Base-by-base conservation (phyloP, 495 filamentous ascomycete species). In the Penicillium paxilli region DNA sequence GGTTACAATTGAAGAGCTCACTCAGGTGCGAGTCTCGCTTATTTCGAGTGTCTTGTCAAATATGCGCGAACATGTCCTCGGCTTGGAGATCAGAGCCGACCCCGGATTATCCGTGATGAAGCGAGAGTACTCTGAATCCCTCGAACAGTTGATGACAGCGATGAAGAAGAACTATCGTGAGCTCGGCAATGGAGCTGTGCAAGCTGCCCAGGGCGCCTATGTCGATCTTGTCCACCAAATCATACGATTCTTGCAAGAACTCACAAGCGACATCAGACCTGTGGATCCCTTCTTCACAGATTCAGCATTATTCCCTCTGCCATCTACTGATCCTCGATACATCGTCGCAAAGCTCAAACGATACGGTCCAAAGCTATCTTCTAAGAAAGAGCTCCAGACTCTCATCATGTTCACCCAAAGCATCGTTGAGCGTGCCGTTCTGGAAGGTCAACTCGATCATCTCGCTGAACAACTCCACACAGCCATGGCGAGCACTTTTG, bases 141-240 rank as follows among this genome's bases (percentile, higher is more conserved):
- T 90, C 12, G 70, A 76, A 49, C 62, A 59, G 21, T 57, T 89
- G 57, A 89, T 89, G 86, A 69, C 65, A 10, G 73, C 83, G 1
- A 90, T 90, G 87, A 88, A 86, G 59, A 67, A 68, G 19, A 87
- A 88, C 53, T 89, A 88, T 51, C 76, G 81, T 51, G 84, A 88
- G 58, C 69, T 84, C 21, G 75, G 76, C 5, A 74, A 70, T 40
- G 69, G 66, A 17, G 53, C 67, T 20, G 51, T 59, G 11, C 59
- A 67, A 22, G 54, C 63, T 22, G 69, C 65, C 9, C 71, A 75
- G 44, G 79, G 83, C n/a, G 72, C 76, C 7, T 90, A 89, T 66
- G 82, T 88, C 14, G 72, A 78, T 19, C 89, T 90, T 58, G 84
- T 88, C 12, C 87, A 90, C 35, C 63, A 70, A 6, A 70, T 90